Percentiles rank a stretch among this genome's conserved stretches.
These are phyloP conservation scores for Beta vulgaris DNA, from an alignment of 148 eudicot genomes.

Conservation along the genomic window DNA sequence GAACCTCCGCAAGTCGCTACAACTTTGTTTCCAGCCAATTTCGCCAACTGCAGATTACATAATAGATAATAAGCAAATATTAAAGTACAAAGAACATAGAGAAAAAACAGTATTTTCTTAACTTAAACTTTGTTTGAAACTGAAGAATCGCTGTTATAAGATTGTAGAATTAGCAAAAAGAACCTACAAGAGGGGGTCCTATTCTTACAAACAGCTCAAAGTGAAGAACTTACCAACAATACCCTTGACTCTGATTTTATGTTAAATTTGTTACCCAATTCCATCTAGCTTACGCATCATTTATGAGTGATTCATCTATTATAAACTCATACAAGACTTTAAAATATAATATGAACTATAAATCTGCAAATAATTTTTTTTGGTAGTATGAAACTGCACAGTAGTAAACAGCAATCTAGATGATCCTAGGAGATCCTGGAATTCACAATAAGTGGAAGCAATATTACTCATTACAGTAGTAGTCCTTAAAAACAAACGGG, in stretches of 20 bases:
- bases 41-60: conserved; percentile 69
- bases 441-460: no score
- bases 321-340: no score
- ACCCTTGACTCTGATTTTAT: not conserved
- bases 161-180: no score
- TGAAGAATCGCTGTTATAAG: no score
- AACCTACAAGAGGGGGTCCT: not conserved
- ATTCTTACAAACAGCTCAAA: not conserved
- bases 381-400: no score
- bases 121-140: not conserved
- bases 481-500: no score
- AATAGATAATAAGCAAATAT: not conserved
- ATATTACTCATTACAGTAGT: no score
- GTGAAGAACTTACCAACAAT: not conserved
- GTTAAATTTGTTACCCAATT: not conserved
- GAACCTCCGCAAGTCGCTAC: conserved; percentile 95
- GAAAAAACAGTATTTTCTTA: not conserved
- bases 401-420: no score
- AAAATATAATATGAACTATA: no score
- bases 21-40: conserved; percentile 89
- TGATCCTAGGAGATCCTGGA: no score
- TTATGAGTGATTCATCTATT: not conserved
- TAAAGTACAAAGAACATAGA: not conserved
- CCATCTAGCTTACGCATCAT: not conserved
- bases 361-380: no score